Base-by-base conservation (phyloP, 2,329 filamentous ascomycete species). In the Periconia sp. region DNA sequence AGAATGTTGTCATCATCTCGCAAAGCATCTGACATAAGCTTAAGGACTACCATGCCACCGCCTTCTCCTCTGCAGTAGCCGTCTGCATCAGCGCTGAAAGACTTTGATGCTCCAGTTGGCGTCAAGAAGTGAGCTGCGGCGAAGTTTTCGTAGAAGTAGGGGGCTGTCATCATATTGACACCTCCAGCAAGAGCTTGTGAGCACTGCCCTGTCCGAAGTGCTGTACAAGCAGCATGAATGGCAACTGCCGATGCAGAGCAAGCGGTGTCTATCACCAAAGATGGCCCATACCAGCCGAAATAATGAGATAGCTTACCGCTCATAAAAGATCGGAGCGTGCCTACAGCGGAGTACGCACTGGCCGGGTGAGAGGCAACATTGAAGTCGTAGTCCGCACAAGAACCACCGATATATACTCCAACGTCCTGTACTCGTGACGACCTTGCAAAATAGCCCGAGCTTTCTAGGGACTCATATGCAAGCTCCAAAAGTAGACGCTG, bases 41-140 rank as follows among this genome's bases (percentile, higher is more conserved):
- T 83, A 15, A 83, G 50, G 2, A 82, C 67, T 5, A 83, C 65
- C 3, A 73, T 63, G 0, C 69, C 76, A 13, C 75, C 68, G 8
- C 68, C 78, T 37, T 83, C 80, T 5, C 46, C 56, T 6, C 80
- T 72, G 45, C 77, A 80, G 50, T 82, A 83, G 4, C 80, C 79
- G 57, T 81, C 76, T 0, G 78, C 79, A 0, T 19, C 16, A 1
- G 40, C 52, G 34, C 61, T 58, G 22, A 61, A 63, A 4, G 60
- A 48, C 40, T 78, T 78, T 49, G 77, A 81, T 3, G 69, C 63
- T 0, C 77, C 75, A 1, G 69, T 74, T 0, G 66, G 66, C 13
- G 69, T 76, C 0, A 79, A 56, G 39, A 78, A 77, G 3, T 56
- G 54, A 0, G 66, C 75, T 0, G 52, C 63, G 6, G 57, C 61